Evolutionary conservation across 768 basidiomycete species (phyloP).

Genomic region (Lentinula detonsa): DNA sequence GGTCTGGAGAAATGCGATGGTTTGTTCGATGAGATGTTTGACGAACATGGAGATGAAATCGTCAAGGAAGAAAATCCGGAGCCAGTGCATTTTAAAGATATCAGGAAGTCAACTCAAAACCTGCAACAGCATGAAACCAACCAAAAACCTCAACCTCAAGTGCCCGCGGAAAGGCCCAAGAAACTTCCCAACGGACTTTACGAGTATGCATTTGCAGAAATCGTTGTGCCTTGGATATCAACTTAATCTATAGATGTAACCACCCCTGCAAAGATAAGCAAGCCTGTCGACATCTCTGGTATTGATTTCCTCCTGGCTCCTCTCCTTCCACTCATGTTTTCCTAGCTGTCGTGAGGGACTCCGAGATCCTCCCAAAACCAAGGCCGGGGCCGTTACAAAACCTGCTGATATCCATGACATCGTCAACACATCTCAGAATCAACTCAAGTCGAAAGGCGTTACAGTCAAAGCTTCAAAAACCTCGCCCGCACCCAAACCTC

Average conservation of each 20-base stretch:
- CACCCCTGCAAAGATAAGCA: constrained; percentile 77
- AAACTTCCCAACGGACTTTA: constrained; percentile 60
- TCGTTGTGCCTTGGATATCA: neutral
- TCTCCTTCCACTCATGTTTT: constrained; percentile 4
- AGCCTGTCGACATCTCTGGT: constrained; percentile 77
- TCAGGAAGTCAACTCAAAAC: constrained; percentile 20
- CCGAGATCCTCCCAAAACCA: constrained; percentile 34
- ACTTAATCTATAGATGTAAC: constrained; percentile 52
- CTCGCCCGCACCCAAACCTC: constrained; percentile 14
- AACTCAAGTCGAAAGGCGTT: constrained; percentile 7
- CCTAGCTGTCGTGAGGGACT: constrained; percentile 73
- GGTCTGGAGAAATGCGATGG: constrained; percentile 65
- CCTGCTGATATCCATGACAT: neutral
- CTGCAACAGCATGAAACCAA: neutral
- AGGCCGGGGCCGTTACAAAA: constrained; percentile 14
- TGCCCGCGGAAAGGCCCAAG: constrained; percentile 15
- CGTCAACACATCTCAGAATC: neutral
- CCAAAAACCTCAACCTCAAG: neutral
- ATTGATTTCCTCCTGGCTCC: constrained; percentile 12
- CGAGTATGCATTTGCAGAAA: constrained; percentile 31
- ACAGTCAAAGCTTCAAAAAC: neutral
- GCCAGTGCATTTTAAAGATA: constrained; percentile 24
- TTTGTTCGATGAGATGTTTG: constrained; percentile 56
- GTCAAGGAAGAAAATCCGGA: constrained; percentile 16
- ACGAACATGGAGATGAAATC: constrained; percentile 27